These are phyloP conservation scores for Dipteronia dyeriana DNA, from an alignment of 345 rosid genomes.

Conservation along the genomic window DNA sequence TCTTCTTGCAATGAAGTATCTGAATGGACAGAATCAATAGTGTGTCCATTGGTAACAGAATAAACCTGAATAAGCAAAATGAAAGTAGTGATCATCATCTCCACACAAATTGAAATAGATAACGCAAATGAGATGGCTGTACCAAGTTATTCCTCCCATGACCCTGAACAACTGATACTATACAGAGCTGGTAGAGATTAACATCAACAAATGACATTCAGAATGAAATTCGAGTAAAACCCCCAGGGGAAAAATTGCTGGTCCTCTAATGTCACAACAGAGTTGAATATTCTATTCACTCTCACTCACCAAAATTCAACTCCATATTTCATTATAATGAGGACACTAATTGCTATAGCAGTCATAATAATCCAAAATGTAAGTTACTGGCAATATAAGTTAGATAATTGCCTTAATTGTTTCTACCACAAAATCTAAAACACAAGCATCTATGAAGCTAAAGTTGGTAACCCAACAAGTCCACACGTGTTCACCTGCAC, in stretches of 20 bases:
- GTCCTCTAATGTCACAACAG: background rate
- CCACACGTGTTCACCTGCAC: conserved; percentile 60
- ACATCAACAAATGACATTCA: background rate
- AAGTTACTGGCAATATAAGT: background rate
- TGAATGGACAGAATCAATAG: conserved; percentile 43
- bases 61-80: conserved; percentile 48
- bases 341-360: background rate
- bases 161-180: background rate
- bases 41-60: conserved; percentile 49
- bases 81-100: background rate
- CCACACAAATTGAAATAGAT: background rate
- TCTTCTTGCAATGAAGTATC: conserved; percentile 71
- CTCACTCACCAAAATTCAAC: background rate
- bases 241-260: too few relatives aligned
- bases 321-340: background rate
- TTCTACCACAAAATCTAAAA: background rate
- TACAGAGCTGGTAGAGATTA: background rate
- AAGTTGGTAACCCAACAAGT: background rate
- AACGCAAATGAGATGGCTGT: background rate
- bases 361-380: background rate
- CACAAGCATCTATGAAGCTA: background rate
- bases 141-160: background rate
- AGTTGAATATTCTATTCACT: background rate
- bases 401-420: background rate
- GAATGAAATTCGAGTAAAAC: background rate